Evolutionary conservation across 163 green algal genomes (phyloP).

Genomic region (Scenedesmus sp.): DNA sequence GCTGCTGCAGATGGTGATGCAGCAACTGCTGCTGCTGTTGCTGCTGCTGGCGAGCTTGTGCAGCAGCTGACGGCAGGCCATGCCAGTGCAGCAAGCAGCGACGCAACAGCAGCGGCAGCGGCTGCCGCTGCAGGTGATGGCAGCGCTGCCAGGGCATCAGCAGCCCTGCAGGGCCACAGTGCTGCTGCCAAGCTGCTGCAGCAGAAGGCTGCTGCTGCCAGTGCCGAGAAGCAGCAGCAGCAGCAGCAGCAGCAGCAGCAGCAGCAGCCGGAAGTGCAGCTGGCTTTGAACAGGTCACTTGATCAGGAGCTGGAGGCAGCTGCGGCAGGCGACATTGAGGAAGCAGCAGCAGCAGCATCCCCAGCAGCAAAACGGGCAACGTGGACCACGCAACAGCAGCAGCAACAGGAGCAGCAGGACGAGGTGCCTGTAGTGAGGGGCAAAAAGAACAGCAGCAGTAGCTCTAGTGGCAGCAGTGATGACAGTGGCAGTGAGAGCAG

Average conservation of each 20-base stretch:
- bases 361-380: background rate
- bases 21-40: background rate
- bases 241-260: background rate
- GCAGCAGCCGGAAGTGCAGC: background rate
- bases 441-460: background rate
- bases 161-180: background rate
- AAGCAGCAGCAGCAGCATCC: background rate
- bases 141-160: conserved; percentile 7
- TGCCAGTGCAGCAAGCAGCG: background rate
- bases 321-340: background rate
- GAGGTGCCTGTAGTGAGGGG: background rate
- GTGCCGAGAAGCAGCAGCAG: background rate
- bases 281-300: background rate
- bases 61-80: background rate
- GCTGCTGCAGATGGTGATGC: background rate
- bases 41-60: background rate
- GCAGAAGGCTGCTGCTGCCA: conserved; percentile 8
- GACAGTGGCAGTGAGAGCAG: background rate
- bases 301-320: background rate
- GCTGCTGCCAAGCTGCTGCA: background rate
- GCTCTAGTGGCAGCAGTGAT: background rate
- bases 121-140: background rate
- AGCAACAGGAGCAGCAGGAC: background rate
- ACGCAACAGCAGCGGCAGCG: background rate
- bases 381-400: background rate